These are phyloP conservation scores for Monosporascus sp. DNA, from an alignment of 2,329 filamentous ascomycete genomes.

Conservation along the genomic window DNA sequence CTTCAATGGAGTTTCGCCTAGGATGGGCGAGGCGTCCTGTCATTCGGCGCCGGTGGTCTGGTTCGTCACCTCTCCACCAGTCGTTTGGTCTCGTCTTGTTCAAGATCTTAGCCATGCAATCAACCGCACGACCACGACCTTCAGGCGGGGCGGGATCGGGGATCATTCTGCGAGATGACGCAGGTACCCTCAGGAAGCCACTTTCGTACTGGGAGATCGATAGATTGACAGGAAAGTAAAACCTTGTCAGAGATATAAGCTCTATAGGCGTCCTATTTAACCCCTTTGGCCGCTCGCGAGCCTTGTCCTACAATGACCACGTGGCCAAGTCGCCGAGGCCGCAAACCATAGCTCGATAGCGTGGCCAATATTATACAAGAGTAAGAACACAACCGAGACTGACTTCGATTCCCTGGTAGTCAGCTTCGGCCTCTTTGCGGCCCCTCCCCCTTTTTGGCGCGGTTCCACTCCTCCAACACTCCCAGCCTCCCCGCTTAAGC, in stretches of 20 bases:
- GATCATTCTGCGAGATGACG: conserved; percentile 8
- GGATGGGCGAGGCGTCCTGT: neutral
- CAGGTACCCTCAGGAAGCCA: conserved; percentile 12
- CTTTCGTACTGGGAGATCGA: conserved; percentile 6
- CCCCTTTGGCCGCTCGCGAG: neutral
- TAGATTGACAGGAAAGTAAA: conserved; percentile 11
- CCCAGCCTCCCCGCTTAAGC: no score
- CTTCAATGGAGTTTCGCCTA: neutral
- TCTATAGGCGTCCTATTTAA: neutral
- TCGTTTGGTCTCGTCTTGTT: neutral
- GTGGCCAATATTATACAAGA: conserved; percentile 13
- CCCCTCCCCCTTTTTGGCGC: no score
- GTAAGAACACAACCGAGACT: neutral
- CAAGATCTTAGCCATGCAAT: neutral
- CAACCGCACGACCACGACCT: neutral
- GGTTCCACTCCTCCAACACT: no score
- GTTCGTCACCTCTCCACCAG: neutral
- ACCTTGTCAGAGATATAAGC: neutral
- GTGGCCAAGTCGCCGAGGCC: conserved; percentile 17
- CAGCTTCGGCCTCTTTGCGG: no score
- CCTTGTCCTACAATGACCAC: conserved; percentile 14
- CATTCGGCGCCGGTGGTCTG: neutral
- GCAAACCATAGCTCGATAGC: conserved; percentile 10
- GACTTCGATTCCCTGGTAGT: no score
- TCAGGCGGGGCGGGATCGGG: neutral